phyloP scores from a whole-genome alignment of 345 rosid genomes.

The Citrus hindsii region DNA sequence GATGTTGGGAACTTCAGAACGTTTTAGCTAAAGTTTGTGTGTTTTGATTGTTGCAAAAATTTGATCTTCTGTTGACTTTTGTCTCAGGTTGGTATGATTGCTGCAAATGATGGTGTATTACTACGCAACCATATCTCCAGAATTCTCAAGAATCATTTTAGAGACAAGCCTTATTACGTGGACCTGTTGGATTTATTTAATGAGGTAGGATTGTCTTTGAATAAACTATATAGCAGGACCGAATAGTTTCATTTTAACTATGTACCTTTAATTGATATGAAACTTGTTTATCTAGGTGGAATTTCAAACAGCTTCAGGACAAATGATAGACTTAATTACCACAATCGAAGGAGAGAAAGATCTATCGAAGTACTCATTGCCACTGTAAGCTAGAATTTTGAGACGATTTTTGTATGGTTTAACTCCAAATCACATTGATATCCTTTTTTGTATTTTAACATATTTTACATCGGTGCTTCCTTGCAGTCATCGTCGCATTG shows the following conservation, averaged over 20 bases:
- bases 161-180: constrained; percentile 49
- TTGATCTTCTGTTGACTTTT: not conserved
- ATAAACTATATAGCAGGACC: not conserved
- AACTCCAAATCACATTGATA: not conserved
- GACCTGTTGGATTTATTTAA: constrained; percentile 64
- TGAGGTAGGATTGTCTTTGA: constrained; percentile 36
- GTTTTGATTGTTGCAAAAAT: not conserved
- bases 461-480: not conserved
- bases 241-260: not conserved
- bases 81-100: constrained; percentile 37
- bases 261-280: not conserved
- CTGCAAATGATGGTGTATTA: constrained; percentile 51
- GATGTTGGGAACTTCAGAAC: not conserved
- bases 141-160: constrained; percentile 56
- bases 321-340: constrained; percentile 45
- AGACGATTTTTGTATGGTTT: not conserved
- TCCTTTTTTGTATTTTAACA: not conserved
- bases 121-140: constrained; percentile 66
- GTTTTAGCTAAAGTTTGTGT: not conserved
- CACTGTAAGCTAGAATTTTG: constrained; percentile 26
- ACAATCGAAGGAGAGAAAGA: constrained; percentile 46
- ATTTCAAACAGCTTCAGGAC: constrained; percentile 47
- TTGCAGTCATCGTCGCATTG: constrained; percentile 37
- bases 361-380: constrained; percentile 29
- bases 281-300: constrained; percentile 33